A percentile compares a stretch with the other conserved stretches of the same genome.
phyloP scores from a whole-genome alignment of 148 eudicot genomes.

The Rhododendron kiyosumense region DNA sequence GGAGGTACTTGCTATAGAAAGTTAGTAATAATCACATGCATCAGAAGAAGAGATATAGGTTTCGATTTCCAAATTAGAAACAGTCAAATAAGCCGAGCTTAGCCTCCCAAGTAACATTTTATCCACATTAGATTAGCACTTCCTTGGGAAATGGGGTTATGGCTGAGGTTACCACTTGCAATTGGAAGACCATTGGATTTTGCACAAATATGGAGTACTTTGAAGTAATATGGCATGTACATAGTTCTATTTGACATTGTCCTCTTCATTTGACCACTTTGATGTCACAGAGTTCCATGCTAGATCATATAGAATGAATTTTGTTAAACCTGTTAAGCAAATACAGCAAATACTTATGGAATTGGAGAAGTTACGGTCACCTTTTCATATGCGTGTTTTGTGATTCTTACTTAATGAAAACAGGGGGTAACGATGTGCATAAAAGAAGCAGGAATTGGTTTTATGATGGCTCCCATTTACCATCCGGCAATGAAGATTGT shows the following conservation, averaged over 20 bases:
- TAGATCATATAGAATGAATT: neutral
- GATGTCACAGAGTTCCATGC: neutral
- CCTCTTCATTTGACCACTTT: neutral
- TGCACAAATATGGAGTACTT: neutral
- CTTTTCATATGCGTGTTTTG: neutral
- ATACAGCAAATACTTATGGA: neutral
- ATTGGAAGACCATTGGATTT: neutral
- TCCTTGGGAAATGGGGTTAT: neutral
- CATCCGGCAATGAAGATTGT: slow-evolving; percentile 99
- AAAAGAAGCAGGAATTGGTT: slow-evolving; percentile 84
- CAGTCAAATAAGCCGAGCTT: neutral
- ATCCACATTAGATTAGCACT: neutral
- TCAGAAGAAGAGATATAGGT: neutral
- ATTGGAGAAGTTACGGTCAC: neutral
- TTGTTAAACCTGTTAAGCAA: neutral
- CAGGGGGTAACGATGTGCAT: slow-evolving; percentile 82
- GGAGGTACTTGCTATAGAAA: neutral
- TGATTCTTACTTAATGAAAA: neutral
- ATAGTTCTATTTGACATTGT: neutral
- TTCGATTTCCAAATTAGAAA: neutral
- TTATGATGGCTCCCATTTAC: slow-evolving; percentile 94
- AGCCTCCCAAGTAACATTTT: neutral
- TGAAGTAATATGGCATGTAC: neutral
- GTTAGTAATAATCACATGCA: neutral
- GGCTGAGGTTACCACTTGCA: neutral